Evolutionary conservation across 495 filamentous ascomycete species (phyloP).

Genomic region (Penicillium ochrochloron): DNA sequence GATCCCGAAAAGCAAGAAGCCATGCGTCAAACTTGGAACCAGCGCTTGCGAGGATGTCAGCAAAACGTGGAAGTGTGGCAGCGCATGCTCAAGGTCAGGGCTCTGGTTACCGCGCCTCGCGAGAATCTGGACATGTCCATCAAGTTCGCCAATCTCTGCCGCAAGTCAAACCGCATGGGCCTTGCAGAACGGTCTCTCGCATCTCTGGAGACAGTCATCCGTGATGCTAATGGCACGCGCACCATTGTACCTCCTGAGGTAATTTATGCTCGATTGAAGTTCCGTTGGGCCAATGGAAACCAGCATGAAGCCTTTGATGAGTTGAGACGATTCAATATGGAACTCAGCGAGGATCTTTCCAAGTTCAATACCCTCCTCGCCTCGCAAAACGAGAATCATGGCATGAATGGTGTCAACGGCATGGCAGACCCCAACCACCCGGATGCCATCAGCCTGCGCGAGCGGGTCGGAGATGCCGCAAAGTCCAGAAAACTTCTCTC

Average conservation of each 20-base stretch:
- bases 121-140: constrained; percentile 99
- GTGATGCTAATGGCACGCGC: constrained; percentile 57
- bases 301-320: constrained; percentile 74
- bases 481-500: constrained; percentile 76
- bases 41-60: constrained; percentile 90
- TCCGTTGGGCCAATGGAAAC: constrained; percentile 81
- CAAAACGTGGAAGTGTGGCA: constrained; percentile 99
- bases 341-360: constrained; percentile 75
- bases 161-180: constrained; percentile 91
- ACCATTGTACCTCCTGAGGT: constrained; percentile 72
- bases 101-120: constrained; percentile 83
- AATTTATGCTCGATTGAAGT: constrained; percentile 91
- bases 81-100: constrained; percentile 92
- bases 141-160: constrained; percentile 96
- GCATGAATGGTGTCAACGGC: constrained; percentile 65
- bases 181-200: constrained; percentile 97
- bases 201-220: constrained; percentile 67
- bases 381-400: constrained; percentile 48
- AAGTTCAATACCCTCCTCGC: constrained; percentile 59
- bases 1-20: constrained; percentile 83
- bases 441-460: constrained; percentile 42
- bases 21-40: constrained; percentile 94
- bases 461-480: constrained; percentile 47
- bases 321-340: constrained; percentile 79
- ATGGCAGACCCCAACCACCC: constrained; percentile 51